These are phyloP conservation scores for Hypoxylon fragiforme DNA, from an alignment of 495 filamentous ascomycete genomes.

Conservation along the genomic window DNA sequence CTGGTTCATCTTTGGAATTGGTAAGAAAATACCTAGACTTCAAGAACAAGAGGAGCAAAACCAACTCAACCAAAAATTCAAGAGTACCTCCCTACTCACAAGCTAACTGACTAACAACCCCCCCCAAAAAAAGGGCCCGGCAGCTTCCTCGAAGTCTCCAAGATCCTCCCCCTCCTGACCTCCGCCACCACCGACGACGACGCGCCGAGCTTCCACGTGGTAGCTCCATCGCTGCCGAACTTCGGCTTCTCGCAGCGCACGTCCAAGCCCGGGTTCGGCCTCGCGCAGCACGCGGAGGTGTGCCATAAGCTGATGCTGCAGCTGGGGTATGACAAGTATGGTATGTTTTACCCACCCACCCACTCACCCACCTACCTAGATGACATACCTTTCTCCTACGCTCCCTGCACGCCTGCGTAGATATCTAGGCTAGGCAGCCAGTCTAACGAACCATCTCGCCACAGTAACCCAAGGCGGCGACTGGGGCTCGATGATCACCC, in stretches of 20 bases:
- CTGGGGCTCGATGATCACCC: constrained; percentile 65
- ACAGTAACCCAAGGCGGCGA: constrained; percentile 67
- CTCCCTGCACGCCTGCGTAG: too few relatives aligned
- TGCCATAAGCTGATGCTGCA: constrained; percentile 64
- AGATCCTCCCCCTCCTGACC: constrained; percentile 62
- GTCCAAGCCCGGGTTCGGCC: constrained; percentile 55
- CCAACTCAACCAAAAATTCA: not conserved
- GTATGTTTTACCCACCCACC: not conserved
- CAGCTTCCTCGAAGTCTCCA: constrained; percentile 67
- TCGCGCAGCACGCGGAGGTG: constrained; percentile 61
- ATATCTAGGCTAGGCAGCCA: not conserved
- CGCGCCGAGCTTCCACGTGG: constrained; percentile 62
- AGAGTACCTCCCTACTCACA: too few relatives aligned
- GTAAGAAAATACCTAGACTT: too few relatives aligned
- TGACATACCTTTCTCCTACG: too few relatives aligned
- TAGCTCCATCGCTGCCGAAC: constrained; percentile 68
- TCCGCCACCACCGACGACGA: constrained; percentile 33
- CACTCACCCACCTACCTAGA: too few relatives aligned
- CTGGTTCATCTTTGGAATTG: too few relatives aligned
- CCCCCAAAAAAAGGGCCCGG: constrained; percentile 66
- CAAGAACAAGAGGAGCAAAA: too few relatives aligned
- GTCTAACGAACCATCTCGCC: not conserved
- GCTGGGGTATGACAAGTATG: constrained; percentile 64
- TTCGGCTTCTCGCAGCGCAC: constrained; percentile 62
- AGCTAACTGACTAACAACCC: not conserved